Base-by-base conservation (phyloP, 208 protist species). In the Lotmaria passim region DNA sequence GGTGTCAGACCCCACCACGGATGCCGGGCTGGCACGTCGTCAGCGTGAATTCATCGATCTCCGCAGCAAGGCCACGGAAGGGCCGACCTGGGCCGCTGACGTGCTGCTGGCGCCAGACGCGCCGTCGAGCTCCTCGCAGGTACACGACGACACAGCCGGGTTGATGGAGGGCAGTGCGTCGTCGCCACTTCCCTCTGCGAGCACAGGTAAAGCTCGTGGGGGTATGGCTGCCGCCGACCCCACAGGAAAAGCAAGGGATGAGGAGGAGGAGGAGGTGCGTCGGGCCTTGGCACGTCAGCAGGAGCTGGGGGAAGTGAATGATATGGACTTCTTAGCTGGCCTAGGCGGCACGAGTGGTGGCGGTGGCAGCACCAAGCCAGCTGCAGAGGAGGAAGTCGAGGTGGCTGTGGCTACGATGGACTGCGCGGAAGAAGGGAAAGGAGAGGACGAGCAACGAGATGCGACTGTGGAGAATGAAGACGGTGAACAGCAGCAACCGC, bases 291-390 rank as follows among this genome's bases (percentile, higher is more conserved):
- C 69, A 51, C 73, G 81, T 58, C 91, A 96, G 71, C 73, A 89
- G 65, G 69, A 66, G 41, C 75, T 96, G 12, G 87, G 87, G 1
- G 65, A 69, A 10, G 85, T 96, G 38, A 86, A 79, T 55, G 91
- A 96, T 44, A 81, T 90, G 75, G 91, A 92, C 67, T 96, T 96
- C 56, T 72, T 96, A 5, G 53, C 84, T 24, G 79, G 57, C 30
- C 53, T 80, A 7, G 63, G 63, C 10, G 69, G 62, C 28, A n/a
- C n/a, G n/a, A 19, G 31, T 31, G 21, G 30, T 21, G 55, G 33
- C 31, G 7, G 52, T 38, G 52, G 11, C 44, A 23, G 6, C 33
- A 48, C 33, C 12, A 63, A 21, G 63, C 59, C 46, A 50, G 34
- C 31, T 24, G 44, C n/a, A 50, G 17, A 51, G 39, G 11, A 23